Percentiles rank a stretch among this genome's conserved stretches.
phyloP scores from a whole-genome alignment of 768 basidiomycete species.

The Boletus edulis region DNA sequence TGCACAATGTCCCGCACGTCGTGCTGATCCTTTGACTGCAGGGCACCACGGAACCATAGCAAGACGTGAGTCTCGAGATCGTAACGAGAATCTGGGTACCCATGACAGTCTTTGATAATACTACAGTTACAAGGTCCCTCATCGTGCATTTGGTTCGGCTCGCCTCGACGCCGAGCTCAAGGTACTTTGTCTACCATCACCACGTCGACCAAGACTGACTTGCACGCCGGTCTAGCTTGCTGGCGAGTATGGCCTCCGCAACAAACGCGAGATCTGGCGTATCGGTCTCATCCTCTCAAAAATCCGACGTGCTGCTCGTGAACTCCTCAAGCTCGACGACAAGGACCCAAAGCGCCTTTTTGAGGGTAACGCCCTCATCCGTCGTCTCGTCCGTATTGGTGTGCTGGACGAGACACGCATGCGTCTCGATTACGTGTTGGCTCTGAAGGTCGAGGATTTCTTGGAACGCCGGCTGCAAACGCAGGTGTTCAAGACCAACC shows the following conservation, averaged over 20 bases:
- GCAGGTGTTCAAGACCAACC: conserved; percentile 98
- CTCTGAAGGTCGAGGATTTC: conserved; percentile 99
- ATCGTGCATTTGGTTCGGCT: conserved; percentile 93
- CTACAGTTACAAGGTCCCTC: conserved; percentile 96
- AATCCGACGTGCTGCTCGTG: conserved; percentile 99
- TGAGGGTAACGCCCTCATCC: conserved; percentile 96
- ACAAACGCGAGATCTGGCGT: conserved; percentile 99
- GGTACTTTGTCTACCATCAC: conserved; percentile 43
- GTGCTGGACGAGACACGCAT: conserved; percentile 99
- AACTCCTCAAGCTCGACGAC: conserved; percentile 98
- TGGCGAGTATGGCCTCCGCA: conserved; percentile 99
- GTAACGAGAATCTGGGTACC: conserved; percentile 66
- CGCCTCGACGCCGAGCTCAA: conserved; percentile 99
- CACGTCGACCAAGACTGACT: not conserved
- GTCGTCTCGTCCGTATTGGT: conserved; percentile 97
- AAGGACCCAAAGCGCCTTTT: conserved; percentile 99
- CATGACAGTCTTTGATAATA: conserved; percentile 52
- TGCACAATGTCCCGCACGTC: not conserved
- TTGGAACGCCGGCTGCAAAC: conserved; percentile 99
- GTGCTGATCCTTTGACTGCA: conserved; percentile 36
- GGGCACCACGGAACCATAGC: conserved; percentile 89
- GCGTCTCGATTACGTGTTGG: conserved; percentile 99
- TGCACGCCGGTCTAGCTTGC: conserved; percentile 65
- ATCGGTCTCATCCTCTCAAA: conserved; percentile 97
- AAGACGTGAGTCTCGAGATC: conserved; percentile 91